These are phyloP conservation scores for Leptomonas seymouri DNA, from an alignment of 208 protist genomes.

Conservation along the genomic window DNA sequence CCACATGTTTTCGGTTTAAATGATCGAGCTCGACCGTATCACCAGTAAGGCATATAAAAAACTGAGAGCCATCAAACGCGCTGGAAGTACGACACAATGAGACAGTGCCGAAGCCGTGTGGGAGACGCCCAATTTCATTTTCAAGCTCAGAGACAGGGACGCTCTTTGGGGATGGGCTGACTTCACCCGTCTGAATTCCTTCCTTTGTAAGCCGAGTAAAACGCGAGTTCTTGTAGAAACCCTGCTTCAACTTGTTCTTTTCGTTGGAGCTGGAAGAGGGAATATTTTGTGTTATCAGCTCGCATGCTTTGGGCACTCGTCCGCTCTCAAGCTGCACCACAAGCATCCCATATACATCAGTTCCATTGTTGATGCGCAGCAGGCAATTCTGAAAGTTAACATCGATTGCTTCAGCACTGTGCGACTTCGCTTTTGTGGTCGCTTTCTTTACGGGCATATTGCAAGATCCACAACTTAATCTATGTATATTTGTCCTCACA, in stretches of 20 bases:
- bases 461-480: neutral
- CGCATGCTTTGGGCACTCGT: constrained; percentile 69
- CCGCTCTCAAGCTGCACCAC: constrained; percentile 34
- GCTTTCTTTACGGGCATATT: constrained; percentile 22
- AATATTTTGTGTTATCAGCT: constrained; percentile 67
- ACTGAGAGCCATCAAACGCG: constrained; percentile 67
- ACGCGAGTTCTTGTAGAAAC: constrained; percentile 56
- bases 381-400: constrained; percentile 30
- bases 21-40: constrained; percentile 66
- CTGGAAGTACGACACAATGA: constrained; percentile 66
- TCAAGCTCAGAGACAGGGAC: constrained; percentile 60
- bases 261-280: constrained; percentile 38
- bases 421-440: constrained; percentile 22
- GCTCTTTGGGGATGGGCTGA: constrained; percentile 36
- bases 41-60: constrained; percentile 84
- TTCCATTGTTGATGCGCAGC: constrained; percentile 31
- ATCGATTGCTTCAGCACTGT: constrained; percentile 22
- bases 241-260: constrained; percentile 57
- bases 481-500: too few species aligned
- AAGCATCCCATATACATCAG: constrained; percentile 27
- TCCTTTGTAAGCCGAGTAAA: constrained; percentile 66
- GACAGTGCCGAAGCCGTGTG: constrained; percentile 56
- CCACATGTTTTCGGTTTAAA: constrained; percentile 70
- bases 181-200: constrained; percentile 79
- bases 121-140: constrained; percentile 56